Base-by-base conservation (phyloP, 768 basidiomycete genomes). In the Boletus rubescentipes region DNA sequence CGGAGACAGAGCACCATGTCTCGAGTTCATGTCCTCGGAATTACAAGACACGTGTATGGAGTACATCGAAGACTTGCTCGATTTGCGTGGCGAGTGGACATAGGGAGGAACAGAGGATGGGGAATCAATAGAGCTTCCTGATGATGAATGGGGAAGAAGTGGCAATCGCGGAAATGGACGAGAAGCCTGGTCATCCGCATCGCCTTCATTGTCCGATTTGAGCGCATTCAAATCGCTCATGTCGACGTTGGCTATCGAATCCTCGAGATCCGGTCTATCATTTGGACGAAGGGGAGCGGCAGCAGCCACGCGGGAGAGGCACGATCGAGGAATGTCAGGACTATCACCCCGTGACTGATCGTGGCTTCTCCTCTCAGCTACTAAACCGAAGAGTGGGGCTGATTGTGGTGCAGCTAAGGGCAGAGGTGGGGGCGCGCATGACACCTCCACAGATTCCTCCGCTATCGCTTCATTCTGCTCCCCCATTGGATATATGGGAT, bases 191-290 rank as follows among this genome's bases (percentile, higher is more conserved):
- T 65, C 61, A 4, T 69, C 67, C 4, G 34, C 59, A 29, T 68
- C 68, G 4, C 60, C 59, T 12, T 69, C 68, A 26, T 67, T 53
- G 36, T 69, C 68, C 26, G 55, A 63, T 42, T 61, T 70, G 42
- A 68, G 56, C 55, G 68, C 62, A 35, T 42, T 70, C 46, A 69
- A 55, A 45, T 70, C 68, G 60, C 68, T 70, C 57, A 69, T 70
- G 39, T 69, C 68, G 12, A 70, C 58, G 30, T 55, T 55, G 7
- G 68, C 60, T 46, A 69, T 63, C 37, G 65, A 69, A 37, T 69
- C 69, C 23, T 68, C 63, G 2, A 30, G 31, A 29, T 46, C 43
- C 6, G 29, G 42, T 32, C 45, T 52, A 36, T 54, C 46, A 20
- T 23, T 46, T 9, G 61, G 29, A 44, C 38, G 49, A 21, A 30